Evolutionary conservation across 2,329 filamentous ascomycete species (phyloP), one percentile per base, ranked within the genome.

Genomic region (Aureobasidium leucospermi): DNA sequence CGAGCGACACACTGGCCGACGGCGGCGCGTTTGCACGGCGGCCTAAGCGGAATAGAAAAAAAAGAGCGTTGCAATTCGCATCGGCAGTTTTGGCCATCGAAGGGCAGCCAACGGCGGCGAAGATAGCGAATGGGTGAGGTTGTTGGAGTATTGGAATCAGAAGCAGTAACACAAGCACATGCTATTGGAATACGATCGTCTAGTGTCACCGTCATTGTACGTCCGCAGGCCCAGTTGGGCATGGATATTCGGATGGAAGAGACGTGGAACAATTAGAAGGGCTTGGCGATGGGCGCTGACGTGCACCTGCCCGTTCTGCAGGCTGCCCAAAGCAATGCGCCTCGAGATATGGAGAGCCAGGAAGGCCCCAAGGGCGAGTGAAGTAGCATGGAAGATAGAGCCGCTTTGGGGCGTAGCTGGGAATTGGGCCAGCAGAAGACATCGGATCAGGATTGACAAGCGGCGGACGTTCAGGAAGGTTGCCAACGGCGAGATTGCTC

Each of bases 151-250:
- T 56, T 56, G 41, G 41, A 46, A 23, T 45, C 52, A 13, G 51
- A 55, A 55, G 51, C 51, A 55, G 51, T 43, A 55, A 55, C n/a
- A 55, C 38, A 16, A 15, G 52, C 4, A 36, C 16, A 36, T 55
- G 49, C 52, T 56, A 56, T 56, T 56, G 52, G 31, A 46, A 56
- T 29, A 38, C 8, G 52, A 56, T 56, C 52, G 52, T 43, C 43
- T 58, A 58, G 55, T 48, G 28, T 16, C 55, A 58, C 55, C 55
- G 55, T 58, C 55, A 32, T 48, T 39, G 55, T 28, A 9, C 15
- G 55, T 38, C 9, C 41, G 36, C n/a, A 7, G 16, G n/a, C 51
- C 51, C 28, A 43, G 39, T 42, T 38, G 39, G 52, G 52, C n/a
- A 38, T 45, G 31, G 52, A 56, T 56, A 16, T 2, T 45, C 52